Evolutionary conservation across 179 eudicot genomes (phyloP).

Genomic region (Camellia oleifera): DNA sequence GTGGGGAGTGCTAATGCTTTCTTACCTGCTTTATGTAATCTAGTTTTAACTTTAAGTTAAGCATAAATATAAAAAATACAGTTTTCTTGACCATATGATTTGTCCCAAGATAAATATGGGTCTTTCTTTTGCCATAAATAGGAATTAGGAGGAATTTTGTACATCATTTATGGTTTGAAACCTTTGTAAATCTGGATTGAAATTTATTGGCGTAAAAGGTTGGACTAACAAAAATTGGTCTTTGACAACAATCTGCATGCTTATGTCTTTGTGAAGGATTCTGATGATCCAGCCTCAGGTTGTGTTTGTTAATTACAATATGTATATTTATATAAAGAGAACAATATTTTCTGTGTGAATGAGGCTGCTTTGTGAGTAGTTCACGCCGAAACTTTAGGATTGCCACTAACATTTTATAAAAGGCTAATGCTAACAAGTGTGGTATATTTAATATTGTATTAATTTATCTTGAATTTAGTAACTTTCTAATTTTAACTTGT

Average conservation of each 20-base stretch:
- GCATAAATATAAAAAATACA: background rate
- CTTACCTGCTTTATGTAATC: background rate
- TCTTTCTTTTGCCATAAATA: background rate
- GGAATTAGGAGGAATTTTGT: background rate
- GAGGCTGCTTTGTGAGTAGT: background rate
- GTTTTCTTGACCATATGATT: background rate
- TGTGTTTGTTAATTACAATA: too few species aligned
- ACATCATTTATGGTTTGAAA: background rate
- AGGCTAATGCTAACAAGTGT: too few species aligned
- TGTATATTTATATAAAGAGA: background rate
- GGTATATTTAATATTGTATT: too few species aligned
- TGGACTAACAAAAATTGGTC: background rate
- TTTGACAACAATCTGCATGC: background rate
- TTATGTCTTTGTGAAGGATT: background rate
- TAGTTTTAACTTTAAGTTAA: background rate
- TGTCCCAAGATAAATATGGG: background rate
- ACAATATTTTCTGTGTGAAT: background rate
- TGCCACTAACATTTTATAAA: background rate
- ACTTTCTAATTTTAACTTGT: too few species aligned
- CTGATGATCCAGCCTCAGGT: too few species aligned
- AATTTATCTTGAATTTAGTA: too few species aligned
- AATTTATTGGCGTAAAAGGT: background rate
- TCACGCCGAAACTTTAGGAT: background rate
- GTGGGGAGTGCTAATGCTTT: conserved; percentile 1
- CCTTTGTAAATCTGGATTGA: background rate